Evolutionary conservation across 345 rosid species (phyloP).

Genomic region (Linum lewisii): DNA sequence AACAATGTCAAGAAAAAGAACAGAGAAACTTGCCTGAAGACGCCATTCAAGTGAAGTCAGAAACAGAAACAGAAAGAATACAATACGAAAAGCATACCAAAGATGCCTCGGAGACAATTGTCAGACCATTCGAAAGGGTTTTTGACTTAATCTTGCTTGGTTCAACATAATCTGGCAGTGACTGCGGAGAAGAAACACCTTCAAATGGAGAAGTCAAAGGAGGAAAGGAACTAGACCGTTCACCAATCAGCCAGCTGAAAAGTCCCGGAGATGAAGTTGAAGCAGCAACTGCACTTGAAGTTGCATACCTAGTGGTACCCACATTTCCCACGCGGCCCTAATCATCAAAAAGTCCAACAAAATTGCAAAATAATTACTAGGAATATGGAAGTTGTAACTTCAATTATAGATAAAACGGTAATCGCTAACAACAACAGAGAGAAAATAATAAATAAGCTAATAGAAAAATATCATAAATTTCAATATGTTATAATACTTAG

Average conservation of each 20-base stretch:
- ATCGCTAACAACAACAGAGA: background rate
- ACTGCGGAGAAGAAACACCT: constrained; percentile 45
- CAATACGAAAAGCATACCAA: constrained; percentile 28
- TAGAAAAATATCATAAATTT: background rate
- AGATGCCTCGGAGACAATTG: constrained; percentile 57
- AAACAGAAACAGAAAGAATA: background rate
- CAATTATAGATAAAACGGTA: background rate
- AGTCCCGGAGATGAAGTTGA: constrained; percentile 32
- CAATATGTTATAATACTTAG: background rate
- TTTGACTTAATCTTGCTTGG: constrained; percentile 46
- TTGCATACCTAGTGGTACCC: constrained; percentile 36
- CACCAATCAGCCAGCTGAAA: constrained; percentile 65
- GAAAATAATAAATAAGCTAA: background rate
- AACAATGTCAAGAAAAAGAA: background rate
- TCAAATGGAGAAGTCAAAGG: constrained; percentile 48
- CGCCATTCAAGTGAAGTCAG: background rate
- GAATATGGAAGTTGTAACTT: background rate
- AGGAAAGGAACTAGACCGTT: constrained; percentile 31
- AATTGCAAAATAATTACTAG: background rate
- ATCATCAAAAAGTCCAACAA: constrained; percentile 1
- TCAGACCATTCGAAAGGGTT: constrained; percentile 65
- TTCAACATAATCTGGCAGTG: constrained; percentile 53
- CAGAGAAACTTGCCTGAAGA: constrained; percentile 4
- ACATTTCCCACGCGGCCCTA: constrained; percentile 41
- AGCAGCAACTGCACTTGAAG: constrained; percentile 45